Base-by-base conservation (phyloP, 345 rosid species). In the Euphorbia peplus region DNA sequence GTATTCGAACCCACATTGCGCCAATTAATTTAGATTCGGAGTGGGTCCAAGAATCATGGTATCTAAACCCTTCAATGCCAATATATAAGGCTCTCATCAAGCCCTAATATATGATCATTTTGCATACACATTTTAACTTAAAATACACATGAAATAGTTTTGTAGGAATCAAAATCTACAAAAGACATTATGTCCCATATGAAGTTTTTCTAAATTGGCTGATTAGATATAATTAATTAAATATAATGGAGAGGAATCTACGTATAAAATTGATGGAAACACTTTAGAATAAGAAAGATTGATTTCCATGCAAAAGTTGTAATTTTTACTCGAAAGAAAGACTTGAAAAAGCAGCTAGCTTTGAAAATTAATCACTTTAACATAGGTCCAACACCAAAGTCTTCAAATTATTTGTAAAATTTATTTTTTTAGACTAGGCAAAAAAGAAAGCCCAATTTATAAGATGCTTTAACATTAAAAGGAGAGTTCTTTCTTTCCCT, bases 401-500 rank as follows among this genome's bases (percentile, higher is more conserved):
- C n/a, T n/a, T n/a, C n/a, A n/a, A n/a, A n/a, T 2, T 39, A 39
- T 39, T 39, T 5, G 37, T 32, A 32, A 32, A 32, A 39, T 39
- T 39, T 35, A 35, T 35, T 35, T 35, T 35, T 35, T 35, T n/a
- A n/a, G n/a, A n/a, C n/a, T n/a, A n/a, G n/a, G n/a, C n/a, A n/a
- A 32, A 80, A 78, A 78, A 70, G 44, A 78, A 80, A 81, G 82
- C 78, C 75, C 66, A 82, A 79, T 86, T 47, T 56, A 22, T 75
- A 73, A 66, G 61, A 41, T 75, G 61, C 86, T 84, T 32, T 79
- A 39, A 50, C 91, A 81, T 84, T 70, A 80, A 84, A 84, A 86
- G 88, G 66, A 75, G 83, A 75, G 88, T 78, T 75, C 79, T 80
- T 81, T 64, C 30, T 75, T 72, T 47, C 52, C 56, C 54, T 67